Evolutionary conservation across 2,329 filamentous ascomycete species (phyloP).

Genomic region (Coniochaeta sp.): DNA sequence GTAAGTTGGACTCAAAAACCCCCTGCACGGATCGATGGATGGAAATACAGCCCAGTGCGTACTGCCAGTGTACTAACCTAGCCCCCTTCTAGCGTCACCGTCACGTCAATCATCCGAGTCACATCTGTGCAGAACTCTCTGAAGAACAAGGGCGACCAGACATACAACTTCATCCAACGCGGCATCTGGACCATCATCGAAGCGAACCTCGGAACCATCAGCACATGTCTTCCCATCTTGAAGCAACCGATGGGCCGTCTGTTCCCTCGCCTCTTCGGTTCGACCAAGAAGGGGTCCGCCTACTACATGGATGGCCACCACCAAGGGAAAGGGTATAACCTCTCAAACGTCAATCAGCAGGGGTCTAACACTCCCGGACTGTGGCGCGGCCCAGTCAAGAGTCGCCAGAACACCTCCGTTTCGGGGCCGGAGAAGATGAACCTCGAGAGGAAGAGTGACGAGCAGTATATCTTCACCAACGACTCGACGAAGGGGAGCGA

Average conservation of each 20-base stretch:
- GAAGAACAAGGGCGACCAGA: conserved; percentile 7
- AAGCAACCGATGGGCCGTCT: conserved; percentile 13
- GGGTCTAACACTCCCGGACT: conserved; percentile 1
- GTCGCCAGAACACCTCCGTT: conserved; percentile 2
- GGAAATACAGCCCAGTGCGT: background rate
- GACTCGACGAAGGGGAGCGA: conserved; percentile 5
- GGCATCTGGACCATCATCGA: conserved; percentile 17
- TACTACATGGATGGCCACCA: conserved; percentile 2
- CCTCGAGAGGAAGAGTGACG: conserved; percentile 3
- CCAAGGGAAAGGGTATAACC: conserved; percentile 4
- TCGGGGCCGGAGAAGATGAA: background rate
- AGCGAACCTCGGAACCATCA: conserved; percentile 15
- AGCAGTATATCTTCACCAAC: conserved; percentile 5
- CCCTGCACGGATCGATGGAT: too few species aligned
- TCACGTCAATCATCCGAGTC: conserved; percentile 7
- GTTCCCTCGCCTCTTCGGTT: conserved; percentile 14
- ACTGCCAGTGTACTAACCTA: background rate
- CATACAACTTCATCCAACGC: conserved; percentile 9
- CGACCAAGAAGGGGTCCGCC: conserved; percentile 4
- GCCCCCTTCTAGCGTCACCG: conserved; percentile 6
- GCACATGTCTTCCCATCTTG: conserved; percentile 15
- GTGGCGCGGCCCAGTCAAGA: background rate
- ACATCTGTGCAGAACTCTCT: conserved; percentile 9
- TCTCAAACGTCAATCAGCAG: background rate
- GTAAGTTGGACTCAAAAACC: too few species aligned